A percentile compares a stretch with the other conserved stretches of the same genome.
These are phyloP conservation scores for Suillus paluster DNA, from an alignment of 768 basidiomycete genomes.

Conservation along the genomic window DNA sequence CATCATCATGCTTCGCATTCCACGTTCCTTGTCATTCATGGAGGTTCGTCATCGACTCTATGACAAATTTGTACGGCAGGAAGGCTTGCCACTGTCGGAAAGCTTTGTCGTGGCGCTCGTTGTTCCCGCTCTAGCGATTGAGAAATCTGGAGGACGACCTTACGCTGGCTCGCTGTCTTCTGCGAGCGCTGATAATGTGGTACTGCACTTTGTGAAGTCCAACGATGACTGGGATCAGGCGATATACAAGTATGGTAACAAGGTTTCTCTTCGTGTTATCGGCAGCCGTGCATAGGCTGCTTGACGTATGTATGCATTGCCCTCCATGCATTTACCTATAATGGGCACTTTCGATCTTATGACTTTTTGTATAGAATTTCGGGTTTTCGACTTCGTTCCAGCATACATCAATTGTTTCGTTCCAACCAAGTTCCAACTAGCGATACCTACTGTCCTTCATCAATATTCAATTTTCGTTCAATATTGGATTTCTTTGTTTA, in stretches of 20 bases:
- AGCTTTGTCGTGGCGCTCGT: conserved; percentile 61
- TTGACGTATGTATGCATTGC: conserved; percentile 10
- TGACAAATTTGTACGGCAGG: conserved; percentile 70
- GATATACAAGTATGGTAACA: conserved; percentile 46
- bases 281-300: conserved; percentile 30
- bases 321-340: conserved; percentile 9
- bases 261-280: conserved; percentile 60
- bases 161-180: conserved; percentile 41
- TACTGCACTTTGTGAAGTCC: conserved; percentile 52
- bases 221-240: conserved; percentile 67
- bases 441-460: background rate
- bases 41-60: conserved; percentile 62
- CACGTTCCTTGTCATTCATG: conserved; percentile 48
- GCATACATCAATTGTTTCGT: background rate
- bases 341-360: conserved; percentile 10
- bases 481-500: background rate
- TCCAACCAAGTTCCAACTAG: background rate
- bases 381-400: conserved; percentile 3
- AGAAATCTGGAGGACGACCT: conserved; percentile 23
- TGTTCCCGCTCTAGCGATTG: conserved; percentile 37
- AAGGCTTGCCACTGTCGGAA: conserved; percentile 55
- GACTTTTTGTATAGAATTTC: conserved; percentile 8
- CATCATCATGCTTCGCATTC: conserved; percentile 64
- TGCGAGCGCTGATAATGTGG: conserved; percentile 31
- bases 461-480: background rate